These are phyloP conservation scores for Leishmania mexicana DNA, from an alignment of 208 protist genomes.

Conservation along the genomic window DNA sequence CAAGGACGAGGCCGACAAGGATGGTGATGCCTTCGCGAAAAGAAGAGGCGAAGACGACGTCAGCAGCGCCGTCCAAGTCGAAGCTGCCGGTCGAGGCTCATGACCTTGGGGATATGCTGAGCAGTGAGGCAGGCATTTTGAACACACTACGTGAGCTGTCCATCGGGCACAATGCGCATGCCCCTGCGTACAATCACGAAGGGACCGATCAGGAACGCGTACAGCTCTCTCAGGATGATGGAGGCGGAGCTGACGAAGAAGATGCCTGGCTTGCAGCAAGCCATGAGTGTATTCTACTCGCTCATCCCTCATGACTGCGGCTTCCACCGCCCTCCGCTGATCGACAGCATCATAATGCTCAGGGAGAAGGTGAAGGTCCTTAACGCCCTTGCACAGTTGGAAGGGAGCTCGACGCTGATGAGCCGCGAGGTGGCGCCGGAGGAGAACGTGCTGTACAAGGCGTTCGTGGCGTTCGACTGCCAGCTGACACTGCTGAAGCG, in stretches of 20 bases:
- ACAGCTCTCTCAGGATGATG: slow-evolving; percentile 49
- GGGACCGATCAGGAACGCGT: slow-evolving; percentile 63
- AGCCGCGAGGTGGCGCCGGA: slow-evolving; percentile 20
- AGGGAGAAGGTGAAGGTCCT: slow-evolving; percentile 82
- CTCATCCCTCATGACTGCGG: slow-evolving; percentile 86
- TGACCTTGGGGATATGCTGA: slow-evolving; percentile 70
- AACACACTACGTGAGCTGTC: slow-evolving; percentile 73
- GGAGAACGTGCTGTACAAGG: slow-evolving; percentile 65
- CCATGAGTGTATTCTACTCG: slow-evolving; percentile 75
- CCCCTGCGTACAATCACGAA: slow-evolving; percentile 88
- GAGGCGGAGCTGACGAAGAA: slow-evolving; percentile 66
- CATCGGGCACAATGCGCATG: slow-evolving; percentile 83
- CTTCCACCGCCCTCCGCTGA: slow-evolving; percentile 55
- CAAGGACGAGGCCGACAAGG: slow-evolving; percentile 18
- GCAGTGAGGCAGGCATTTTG: slow-evolving; percentile 58
- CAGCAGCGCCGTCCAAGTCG: slow-evolving; percentile 24
- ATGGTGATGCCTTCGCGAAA: slow-evolving; percentile 5
- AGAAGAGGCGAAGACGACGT: slow-evolving; percentile 32
- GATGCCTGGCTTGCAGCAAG: slow-evolving; percentile 39
- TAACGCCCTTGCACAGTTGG: slow-evolving; percentile 78
- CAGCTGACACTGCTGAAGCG: slow-evolving; percentile 38
- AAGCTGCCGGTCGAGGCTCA: slow-evolving; percentile 48
- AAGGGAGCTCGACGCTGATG: slow-evolving; percentile 74
- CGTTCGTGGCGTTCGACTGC: slow-evolving; percentile 60
- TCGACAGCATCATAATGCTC: slow-evolving; percentile 53